These are phyloP conservation scores for Crithidia bombi DNA, from an alignment of 208 protist species.

Conservation along the genomic window DNA sequence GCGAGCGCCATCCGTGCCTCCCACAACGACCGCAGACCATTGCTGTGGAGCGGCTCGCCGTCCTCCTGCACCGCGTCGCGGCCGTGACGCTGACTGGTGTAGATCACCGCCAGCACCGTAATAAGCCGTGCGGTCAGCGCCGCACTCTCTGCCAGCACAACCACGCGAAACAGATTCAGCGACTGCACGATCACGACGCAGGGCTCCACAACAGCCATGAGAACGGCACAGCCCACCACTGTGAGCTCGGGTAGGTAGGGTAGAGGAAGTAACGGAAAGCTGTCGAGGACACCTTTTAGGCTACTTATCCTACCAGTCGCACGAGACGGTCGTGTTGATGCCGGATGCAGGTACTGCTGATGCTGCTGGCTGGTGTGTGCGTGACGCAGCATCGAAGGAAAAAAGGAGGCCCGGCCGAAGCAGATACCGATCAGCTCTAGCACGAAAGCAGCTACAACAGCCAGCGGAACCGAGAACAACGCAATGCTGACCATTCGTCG, in stretches of 20 bases:
- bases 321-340: too few relatives aligned
- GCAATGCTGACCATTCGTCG: constrained; percentile 53
- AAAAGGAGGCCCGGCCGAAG: constrained; percentile 19
- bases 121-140: constrained; percentile 56
- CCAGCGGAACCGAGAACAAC: constrained; percentile 47
- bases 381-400: constrained; percentile 34
- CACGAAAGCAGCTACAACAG: constrained; percentile 26
- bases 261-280: constrained; percentile 2
- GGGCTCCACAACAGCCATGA: constrained; percentile 61
- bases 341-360: not conserved
- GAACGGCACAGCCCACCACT: constrained; percentile 46
- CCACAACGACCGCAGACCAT: constrained; percentile 40
- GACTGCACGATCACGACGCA: constrained; percentile 69
- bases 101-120: constrained; percentile 46
- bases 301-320: not conserved
- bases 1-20: constrained; percentile 61
- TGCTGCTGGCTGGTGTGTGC: constrained; percentile 22
- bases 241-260: constrained; percentile 56
- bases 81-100: constrained; percentile 12
- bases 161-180: constrained; percentile 62
- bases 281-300: not conserved
- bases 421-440: constrained; percentile 36
- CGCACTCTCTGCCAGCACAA: constrained; percentile 74
- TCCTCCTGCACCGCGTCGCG: constrained; percentile 3
- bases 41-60: constrained; percentile 12